Evolutionary conservation across 345 rosid genomes (phyloP), one percentile per base, ranked within the genome.

Genomic region (Camelina neglecta): DNA sequence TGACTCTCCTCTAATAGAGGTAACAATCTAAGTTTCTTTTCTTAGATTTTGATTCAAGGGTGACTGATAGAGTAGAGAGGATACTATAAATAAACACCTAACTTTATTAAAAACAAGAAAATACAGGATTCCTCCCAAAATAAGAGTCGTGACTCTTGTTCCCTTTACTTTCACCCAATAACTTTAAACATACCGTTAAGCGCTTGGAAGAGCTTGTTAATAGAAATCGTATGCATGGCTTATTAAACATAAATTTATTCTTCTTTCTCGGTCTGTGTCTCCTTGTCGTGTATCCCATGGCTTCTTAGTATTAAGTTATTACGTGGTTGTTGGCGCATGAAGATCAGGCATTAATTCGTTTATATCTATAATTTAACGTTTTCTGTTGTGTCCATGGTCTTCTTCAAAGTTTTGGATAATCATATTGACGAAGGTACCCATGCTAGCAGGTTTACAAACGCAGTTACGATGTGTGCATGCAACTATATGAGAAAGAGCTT

Each of bases 401-500:
- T 59, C 38, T 11, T 35, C 13, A 35, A 4, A 15, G 13, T 45
- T 39, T 42, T 10, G 13, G 11, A 76, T 54, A 39, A 23, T 47
- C 38, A 56, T 55, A 23, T 63, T 65, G 48, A 77, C 39, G 13
- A 50, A 71, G 61, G 72, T 57, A 50, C 24, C 31, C 16, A 20
- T 82, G 60, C 47, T 73, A 57, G 48, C 87, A 95, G 98, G 97
- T 89, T 56, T 90, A 90, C 87, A 85, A 86, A 77, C 89, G 96
- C 72, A 90, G 97, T 75, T 83, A 79, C 75, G 93, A 88, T 65
- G 76, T 90, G 71, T 92, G 98, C 83, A 73, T 77, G 85, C 91
- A 87, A 80, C 77, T 94, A 33, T 92, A 92, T 80, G 93, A 90
- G 82, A 94, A 89, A 81, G 98, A 94, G 83, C 86, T 92, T 78